Percentiles rank a stretch among this genome's conserved stretches.
Conservation (phyloP, 2,329 filamentous ascomycete species). For the Aspergillus terreus region DNA sequence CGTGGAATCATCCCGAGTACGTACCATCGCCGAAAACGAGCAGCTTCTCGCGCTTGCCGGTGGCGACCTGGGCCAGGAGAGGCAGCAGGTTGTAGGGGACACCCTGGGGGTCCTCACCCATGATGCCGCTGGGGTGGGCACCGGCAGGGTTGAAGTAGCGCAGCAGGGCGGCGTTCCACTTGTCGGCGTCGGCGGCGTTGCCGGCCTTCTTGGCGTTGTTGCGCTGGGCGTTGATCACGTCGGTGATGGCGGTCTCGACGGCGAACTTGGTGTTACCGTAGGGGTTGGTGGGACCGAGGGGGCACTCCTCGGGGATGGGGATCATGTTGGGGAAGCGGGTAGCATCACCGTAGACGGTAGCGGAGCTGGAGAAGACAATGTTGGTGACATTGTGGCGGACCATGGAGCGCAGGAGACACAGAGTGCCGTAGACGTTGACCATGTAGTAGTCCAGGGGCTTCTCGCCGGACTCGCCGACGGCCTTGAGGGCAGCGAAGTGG, state of each 20-base stretch:
- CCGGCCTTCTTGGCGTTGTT: slow-evolving; percentile 76
- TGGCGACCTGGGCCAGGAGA: slow-evolving; percentile 90
- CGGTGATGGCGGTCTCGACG: slow-evolving; percentile 87
- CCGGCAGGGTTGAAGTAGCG: slow-evolving; percentile 98
- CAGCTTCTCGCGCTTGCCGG: slow-evolving; percentile 89
- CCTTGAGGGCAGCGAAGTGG: slow-evolving; percentile 97
- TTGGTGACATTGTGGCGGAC: slow-evolving; percentile 85
- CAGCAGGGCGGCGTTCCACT: slow-evolving; percentile 90
- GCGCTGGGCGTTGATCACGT: slow-evolving; percentile 83
- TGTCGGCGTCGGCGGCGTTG: slow-evolving; percentile 62
- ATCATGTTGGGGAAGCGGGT: slow-evolving; percentile 98
- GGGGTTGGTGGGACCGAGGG: slow-evolving; percentile 92
- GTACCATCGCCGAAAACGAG: slow-evolving; percentile 89
- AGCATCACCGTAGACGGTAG: slow-evolving; percentile 96
- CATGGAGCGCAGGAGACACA: slow-evolving; percentile 84
- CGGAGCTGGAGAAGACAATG: slow-evolving; percentile 97
- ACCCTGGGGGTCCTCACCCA: slow-evolving; percentile 97
- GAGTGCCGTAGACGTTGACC: slow-evolving; percentile 91
- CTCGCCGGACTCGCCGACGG: slow-evolving; percentile 90
- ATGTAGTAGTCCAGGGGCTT: slow-evolving; percentile 97
- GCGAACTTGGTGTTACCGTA: slow-evolving; percentile 96
- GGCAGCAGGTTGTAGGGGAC: slow-evolving; percentile 95
- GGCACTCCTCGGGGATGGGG: slow-evolving; percentile 94
- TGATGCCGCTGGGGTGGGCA: slow-evolving; percentile 89
- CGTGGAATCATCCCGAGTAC: slow-evolving; percentile 20